A percentile compares a stretch with the other conserved stretches of the same genome.
Conservation (phyloP, 2,329 filamentous ascomycete genomes). For the Ceratocystis harringtonii region DNA sequence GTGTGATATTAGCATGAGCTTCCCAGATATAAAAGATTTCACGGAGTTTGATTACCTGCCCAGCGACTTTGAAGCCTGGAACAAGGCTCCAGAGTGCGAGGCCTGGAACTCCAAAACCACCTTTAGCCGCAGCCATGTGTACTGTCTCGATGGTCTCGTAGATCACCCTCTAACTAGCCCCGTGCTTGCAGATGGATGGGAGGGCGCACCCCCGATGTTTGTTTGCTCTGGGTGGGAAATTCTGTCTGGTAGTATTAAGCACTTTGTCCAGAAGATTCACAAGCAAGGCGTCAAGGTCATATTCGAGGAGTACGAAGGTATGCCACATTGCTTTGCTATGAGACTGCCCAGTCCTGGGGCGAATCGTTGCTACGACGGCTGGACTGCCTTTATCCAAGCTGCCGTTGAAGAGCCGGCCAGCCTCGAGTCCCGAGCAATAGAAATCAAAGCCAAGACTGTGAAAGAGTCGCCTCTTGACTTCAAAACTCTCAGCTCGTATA, state of each 20-base stretch:
- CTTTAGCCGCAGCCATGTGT: conserved; percentile 40
- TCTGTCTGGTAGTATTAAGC: conserved; percentile 50
- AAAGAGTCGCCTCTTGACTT: conserved; percentile 34
- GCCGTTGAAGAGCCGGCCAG: conserved; percentile 26
- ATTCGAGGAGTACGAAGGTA: conserved; percentile 61
- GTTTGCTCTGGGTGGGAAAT: conserved; percentile 57
- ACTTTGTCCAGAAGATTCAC: conserved; percentile 41
- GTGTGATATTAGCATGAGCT: conserved; percentile 52
- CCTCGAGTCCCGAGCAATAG: conserved; percentile 30
- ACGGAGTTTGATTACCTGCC: conserved; percentile 31
- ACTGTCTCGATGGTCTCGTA: conserved; percentile 38
- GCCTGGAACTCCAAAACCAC: conserved; percentile 37
- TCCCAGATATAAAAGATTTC: conserved; percentile 22
- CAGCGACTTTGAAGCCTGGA: conserved; percentile 19
- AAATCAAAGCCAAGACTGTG: conserved; percentile 36
- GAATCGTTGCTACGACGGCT: conserved; percentile 36
- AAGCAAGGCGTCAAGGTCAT: conserved; percentile 44
- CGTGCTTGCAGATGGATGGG: conserved; percentile 45
- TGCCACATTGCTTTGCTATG: conserved; percentile 61
- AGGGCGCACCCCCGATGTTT: conserved; percentile 48
- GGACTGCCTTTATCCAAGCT: conserved; percentile 40
- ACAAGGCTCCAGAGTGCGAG: conserved; percentile 30
- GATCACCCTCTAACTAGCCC: conserved; percentile 55
- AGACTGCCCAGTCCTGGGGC: conserved; percentile 34
- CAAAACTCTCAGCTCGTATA: conserved; percentile 23